A percentile compares a stretch with the other conserved stretches of the same genome.
These are phyloP conservation scores for Alliaria petiolata DNA, from an alignment of 345 rosid species.

Conservation along the genomic window DNA sequence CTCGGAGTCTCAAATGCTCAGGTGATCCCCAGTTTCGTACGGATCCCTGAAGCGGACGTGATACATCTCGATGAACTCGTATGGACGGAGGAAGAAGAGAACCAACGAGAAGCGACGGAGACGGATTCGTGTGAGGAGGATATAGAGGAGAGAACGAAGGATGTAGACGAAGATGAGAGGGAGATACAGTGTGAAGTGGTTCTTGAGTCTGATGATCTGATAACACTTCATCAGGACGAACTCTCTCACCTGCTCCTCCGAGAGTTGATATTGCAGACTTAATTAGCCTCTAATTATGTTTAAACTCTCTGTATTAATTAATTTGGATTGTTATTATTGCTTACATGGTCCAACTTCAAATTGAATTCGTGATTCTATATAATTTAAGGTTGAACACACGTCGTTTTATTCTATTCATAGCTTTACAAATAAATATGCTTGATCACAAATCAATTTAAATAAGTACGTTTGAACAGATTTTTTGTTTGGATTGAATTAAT, in stretches of 20 bases:
- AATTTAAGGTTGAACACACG: neutral
- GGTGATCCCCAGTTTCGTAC: constrained; percentile 41
- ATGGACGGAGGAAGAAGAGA: constrained; percentile 11
- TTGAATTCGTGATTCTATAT: neutral
- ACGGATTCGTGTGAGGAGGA: neutral
- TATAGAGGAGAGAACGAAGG: neutral
- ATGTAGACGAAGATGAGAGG: neutral
- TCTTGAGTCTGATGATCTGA: constrained; percentile 12
- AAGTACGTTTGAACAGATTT: too few species aligned
- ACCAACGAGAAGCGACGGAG: neutral
- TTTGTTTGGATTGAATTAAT: too few species aligned
- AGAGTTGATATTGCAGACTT: constrained; percentile 27
- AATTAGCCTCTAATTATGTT: constrained; percentile 26
- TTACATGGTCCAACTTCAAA: neutral
- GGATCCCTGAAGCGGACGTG: constrained; percentile 48
- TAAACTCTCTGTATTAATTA: neutral
- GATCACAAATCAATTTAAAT: neutral
- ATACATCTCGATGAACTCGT: constrained; percentile 45
- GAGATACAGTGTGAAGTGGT: neutral
- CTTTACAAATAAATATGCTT: too few species aligned
- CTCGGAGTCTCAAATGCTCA: constrained; percentile 51
- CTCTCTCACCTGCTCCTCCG: neutral
- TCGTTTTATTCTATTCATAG: neutral
- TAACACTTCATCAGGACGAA: neutral
- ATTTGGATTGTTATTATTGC: neutral